Percentiles rank a stretch among this genome's conserved stretches.
Evolutionary conservation across 2,329 filamentous ascomycete species (phyloP).

Genomic region (Penicillium nordicum): DNA sequence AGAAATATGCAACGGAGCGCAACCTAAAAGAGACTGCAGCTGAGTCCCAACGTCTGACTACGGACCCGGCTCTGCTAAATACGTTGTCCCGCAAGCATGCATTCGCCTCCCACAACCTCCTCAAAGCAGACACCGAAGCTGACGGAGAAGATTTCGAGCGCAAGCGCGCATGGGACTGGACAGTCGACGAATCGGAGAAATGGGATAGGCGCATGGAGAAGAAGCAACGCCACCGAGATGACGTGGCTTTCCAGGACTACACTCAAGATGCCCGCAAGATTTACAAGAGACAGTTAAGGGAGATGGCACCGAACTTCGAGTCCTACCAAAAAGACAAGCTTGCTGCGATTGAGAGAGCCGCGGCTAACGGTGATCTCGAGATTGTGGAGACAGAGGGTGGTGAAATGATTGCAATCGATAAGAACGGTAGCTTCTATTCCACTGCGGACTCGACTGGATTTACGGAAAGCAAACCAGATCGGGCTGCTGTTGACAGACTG

Average conservation of each 20-base stretch:
- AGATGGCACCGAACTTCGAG: conserved; percentile 73
- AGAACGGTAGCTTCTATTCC: conserved; percentile 84
- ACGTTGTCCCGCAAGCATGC: conserved; percentile 81
- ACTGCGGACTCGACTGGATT: conserved; percentile 80
- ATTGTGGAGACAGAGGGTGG: conserved; percentile 95
- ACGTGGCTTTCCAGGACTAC: conserved; percentile 89
- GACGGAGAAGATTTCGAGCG: conserved; percentile 90
- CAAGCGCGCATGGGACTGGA: conserved; percentile 99
- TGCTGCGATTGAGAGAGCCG: conserved; percentile 77
- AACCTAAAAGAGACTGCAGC: conserved; percentile 82
- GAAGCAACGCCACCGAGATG: conserved; percentile 74
- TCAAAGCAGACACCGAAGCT: conserved; percentile 86
- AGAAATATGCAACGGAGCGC: conserved; percentile 43
- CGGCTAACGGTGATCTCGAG: conserved; percentile 78
- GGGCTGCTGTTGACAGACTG: conserved; percentile 80
- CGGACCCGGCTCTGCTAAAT: conserved; percentile 72
- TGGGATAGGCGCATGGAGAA: conserved; percentile 92
- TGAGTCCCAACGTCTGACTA: conserved; percentile 74
- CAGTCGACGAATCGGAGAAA: conserved; percentile 83
- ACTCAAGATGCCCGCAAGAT: conserved; percentile 82
- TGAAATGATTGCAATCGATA: conserved; percentile 90
- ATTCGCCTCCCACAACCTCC: conserved; percentile 83
- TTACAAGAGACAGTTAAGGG: conserved; percentile 84
- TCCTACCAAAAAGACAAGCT: conserved; percentile 85
- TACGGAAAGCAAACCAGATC: conserved; percentile 79